Conservation (phyloP, 179 eudicot genomes). For the Actinidia polygama region DNA sequence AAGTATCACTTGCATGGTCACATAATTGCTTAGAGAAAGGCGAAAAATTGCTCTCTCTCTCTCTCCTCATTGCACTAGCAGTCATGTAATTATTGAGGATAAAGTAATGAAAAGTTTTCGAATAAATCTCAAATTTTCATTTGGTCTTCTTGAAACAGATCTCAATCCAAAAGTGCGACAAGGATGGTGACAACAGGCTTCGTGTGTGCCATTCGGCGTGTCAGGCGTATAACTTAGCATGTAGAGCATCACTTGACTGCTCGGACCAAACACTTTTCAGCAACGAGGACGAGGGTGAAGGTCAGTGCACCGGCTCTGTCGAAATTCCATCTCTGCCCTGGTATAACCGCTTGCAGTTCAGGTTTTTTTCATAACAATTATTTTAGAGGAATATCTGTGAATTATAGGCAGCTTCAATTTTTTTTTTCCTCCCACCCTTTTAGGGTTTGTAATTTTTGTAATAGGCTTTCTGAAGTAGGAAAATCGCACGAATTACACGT, state of each 20-base stretch:
- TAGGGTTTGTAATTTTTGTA: slow-evolving; percentile 36
- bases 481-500: slow-evolving; percentile 22
- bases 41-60: neutral
- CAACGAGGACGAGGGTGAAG: slow-evolving; percentile 64
- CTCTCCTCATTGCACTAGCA: neutral
- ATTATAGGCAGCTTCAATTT: slow-evolving; percentile 46
- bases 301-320: slow-evolving; percentile 81
- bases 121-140: neutral
- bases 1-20: neutral
- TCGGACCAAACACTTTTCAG: slow-evolving; percentile 96
- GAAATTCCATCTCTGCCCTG: slow-evolving; percentile 62
- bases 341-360: slow-evolving; percentile 45
- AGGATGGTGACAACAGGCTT: slow-evolving; percentile 90
- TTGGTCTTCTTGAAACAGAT: slow-evolving; percentile 50
- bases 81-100: neutral
- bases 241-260: slow-evolving; percentile 95
- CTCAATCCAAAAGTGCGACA: slow-evolving; percentile 92
- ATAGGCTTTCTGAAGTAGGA: slow-evolving; percentile 32
- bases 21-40: neutral
- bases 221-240: slow-evolving; percentile 86
- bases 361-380: slow-evolving; percentile 34
- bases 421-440: slow-evolving; percentile 1
- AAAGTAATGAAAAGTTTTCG: neutral
- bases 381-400: slow-evolving; percentile 43
- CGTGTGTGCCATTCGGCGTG: slow-evolving; percentile 96